These are phyloP conservation scores for Penicillium crustosum DNA, from an alignment of 2,329 filamentous ascomycete species.

Conservation along the genomic window DNA sequence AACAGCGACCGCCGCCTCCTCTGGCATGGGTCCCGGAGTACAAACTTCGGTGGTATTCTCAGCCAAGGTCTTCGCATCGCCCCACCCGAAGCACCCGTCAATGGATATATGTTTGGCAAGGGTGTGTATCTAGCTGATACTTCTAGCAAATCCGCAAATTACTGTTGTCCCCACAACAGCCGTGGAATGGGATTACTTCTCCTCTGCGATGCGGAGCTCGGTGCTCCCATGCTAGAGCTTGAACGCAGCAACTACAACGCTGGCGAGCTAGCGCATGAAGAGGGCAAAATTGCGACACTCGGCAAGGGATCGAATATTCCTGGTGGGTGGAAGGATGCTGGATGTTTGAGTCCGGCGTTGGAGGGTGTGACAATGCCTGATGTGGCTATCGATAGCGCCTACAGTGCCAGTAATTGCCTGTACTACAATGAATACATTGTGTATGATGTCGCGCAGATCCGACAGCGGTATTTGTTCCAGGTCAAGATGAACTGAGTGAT, in stretches of 20 bases:
- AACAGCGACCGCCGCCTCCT: slow-evolving; percentile 71
- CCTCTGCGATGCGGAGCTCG: slow-evolving; percentile 81
- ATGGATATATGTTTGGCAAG: slow-evolving; percentile 87
- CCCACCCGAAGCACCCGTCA: slow-evolving; percentile 71
- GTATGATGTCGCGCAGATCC: slow-evolving; percentile 51
- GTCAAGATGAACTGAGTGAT: slow-evolving; percentile 37
- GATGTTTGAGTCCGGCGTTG: slow-evolving; percentile 62
- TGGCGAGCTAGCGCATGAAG: slow-evolving; percentile 59
- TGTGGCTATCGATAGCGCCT: slow-evolving; percentile 9
- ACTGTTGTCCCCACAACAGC: slow-evolving; percentile 65
- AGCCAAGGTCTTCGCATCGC: slow-evolving; percentile 88
- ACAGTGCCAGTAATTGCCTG: slow-evolving; percentile 8
- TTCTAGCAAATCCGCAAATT: slow-evolving; percentile 77
- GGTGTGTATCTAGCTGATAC: slow-evolving; percentile 87
- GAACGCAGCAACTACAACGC: slow-evolving; percentile 60
- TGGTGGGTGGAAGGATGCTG: slow-evolving; percentile 72
- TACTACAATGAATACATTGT: slow-evolving; percentile 51
- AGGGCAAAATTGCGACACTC: slow-evolving; percentile 66
- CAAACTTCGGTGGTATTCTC: slow-evolving; percentile 85
- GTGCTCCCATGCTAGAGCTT: slow-evolving; percentile 69
- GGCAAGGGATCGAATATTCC: slow-evolving; percentile 68
- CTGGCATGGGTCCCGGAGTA: slow-evolving; percentile 82
- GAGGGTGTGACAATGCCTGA: slow-evolving; percentile 65
- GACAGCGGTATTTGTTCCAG: slow-evolving; percentile 46
- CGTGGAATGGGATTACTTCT: slow-evolving; percentile 71